Conservation (phyloP, 805 yeast species). For the Metschnikowia lunata region DNA sequence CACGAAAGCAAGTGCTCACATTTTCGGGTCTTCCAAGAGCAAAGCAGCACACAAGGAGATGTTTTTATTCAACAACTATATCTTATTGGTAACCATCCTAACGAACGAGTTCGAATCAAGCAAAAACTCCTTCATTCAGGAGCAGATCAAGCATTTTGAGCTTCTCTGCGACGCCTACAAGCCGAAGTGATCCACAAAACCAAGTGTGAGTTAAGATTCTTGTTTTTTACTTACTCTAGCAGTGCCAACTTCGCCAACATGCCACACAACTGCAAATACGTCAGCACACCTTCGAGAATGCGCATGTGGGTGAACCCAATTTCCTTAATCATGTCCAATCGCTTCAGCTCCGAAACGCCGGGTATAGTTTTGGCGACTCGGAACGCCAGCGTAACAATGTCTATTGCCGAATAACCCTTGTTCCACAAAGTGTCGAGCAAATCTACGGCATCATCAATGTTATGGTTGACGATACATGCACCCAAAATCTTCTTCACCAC, state of each 20-base stretch:
- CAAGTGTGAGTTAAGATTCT: background rate
- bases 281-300: slow-evolving; percentile 86
- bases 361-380: slow-evolving; percentile 76
- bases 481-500: slow-evolving; percentile 62
- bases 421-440: slow-evolving; percentile 70
- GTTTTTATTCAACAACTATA: slow-evolving; percentile 71
- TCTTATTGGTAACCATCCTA: slow-evolving; percentile 55
- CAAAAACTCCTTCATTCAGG: slow-evolving; percentile 25
- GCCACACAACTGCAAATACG: slow-evolving; percentile 82
- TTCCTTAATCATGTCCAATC: slow-evolving; percentile 76
- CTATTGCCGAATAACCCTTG: slow-evolving; percentile 91
- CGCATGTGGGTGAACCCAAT: slow-evolving; percentile 92
- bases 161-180: slow-evolving; percentile 38
- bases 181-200: slow-evolving; percentile 5
- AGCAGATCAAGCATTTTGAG: slow-evolving; percentile 38
- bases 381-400: slow-evolving; percentile 86
- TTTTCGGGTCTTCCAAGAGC: slow-evolving; percentile 27
- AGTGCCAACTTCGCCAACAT: slow-evolving; percentile 57
- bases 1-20: slow-evolving; percentile 59
- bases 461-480: slow-evolving; percentile 34
- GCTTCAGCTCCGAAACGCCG: slow-evolving; percentile 59
- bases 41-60: slow-evolving; percentile 53
- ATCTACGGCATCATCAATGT: slow-evolving; percentile 62
- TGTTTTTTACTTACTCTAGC: slow-evolving; percentile 2
- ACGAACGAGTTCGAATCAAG: slow-evolving; percentile 31